Percentiles rank a stretch among this genome's conserved stretches.
phyloP scores from a whole-genome alignment of 345 rosid genomes.

The Anastatica hierochuntica region DNA sequence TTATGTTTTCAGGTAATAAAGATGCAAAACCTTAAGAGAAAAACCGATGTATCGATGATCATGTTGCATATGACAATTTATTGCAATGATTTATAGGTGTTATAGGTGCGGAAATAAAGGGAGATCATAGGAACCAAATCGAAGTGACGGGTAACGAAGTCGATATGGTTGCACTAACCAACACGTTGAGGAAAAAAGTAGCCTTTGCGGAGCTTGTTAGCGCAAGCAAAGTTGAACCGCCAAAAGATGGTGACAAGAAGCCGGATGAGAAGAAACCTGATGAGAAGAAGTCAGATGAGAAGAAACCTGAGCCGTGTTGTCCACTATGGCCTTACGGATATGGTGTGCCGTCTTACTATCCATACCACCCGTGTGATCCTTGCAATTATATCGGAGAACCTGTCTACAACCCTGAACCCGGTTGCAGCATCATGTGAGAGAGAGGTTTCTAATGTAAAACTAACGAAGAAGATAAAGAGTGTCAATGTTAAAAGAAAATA shows the following conservation, averaged over 20 bases:
- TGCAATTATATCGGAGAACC: constrained; percentile 12
- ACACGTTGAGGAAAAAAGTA: constrained; percentile 26
- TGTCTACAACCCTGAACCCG: constrained; percentile 15
- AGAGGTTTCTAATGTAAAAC: neutral
- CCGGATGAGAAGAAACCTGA: neutral
- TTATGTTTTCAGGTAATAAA: constrained; percentile 3
- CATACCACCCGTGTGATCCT: constrained; percentile 17
- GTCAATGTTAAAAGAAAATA: too few relatives aligned
- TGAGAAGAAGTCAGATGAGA: neutral
- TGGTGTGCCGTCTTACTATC: constrained; percentile 19
- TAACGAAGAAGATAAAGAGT: constrained; percentile 1
- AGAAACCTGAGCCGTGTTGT: constrained; percentile 13
- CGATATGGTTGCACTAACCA: constrained; percentile 25
- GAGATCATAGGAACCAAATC: constrained; percentile 36
- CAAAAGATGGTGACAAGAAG: constrained; percentile 1
- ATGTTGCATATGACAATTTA: neutral
- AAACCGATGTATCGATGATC: neutral
- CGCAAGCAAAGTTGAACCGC: constrained; percentile 25
- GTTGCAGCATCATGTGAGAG: constrained; percentile 14
- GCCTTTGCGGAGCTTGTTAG: constrained; percentile 36
- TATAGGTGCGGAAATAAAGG: constrained; percentile 32
- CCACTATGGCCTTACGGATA: constrained; percentile 17
- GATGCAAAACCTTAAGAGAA: neutral
- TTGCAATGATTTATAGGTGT: constrained; percentile 30
- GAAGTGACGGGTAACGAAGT: constrained; percentile 42